Base-by-base conservation (phyloP, 2,329 filamentous ascomycete species). In the Cladosporium sp. region DNA sequence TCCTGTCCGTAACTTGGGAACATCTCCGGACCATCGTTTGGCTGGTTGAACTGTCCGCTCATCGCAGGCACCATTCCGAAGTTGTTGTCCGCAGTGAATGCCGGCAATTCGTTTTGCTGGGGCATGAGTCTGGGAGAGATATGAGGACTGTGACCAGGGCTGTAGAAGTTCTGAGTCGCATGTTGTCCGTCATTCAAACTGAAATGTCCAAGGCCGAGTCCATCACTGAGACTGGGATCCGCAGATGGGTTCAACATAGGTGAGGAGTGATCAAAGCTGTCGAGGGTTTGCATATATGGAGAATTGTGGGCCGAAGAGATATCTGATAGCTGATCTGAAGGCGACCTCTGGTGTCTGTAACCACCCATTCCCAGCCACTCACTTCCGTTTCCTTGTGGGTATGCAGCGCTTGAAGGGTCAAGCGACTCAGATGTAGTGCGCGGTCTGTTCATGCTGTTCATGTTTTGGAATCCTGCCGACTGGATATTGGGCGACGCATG, bases 281-380 rank as follows among this genome's bases (percentile, higher is more conserved):
- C 92, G 60, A 88, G 82, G 64, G 88, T 88, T 25, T 82, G 83
- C 58, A 96, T 75, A 68, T 90, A 91, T 3, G 93, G 93, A 17
- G 93, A 97, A 22, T 87, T 89, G 20, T 89, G 86, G 15, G 87
- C 89, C 17, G 91, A 96, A 2, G 84, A 96, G 5, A 96, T 87
- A 64, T 97, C 93, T 2, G 91, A 96, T 67, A 88, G 91, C 65
- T 77, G 74, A 64, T 97, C 93, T n/a, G 92, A 97, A 1, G 90
- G 89, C 36, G 84, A 86, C 67, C 92, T 85, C 65, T 91, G 83
- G 70, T 97, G 93, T 64, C 90, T 87, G 68, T 96, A 97, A 36
- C 77, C 74, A 64, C 81, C 81, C 68, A 77, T 78, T 34, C 78
- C 77, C 58, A 75, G 73, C 84, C 85, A 88, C 61, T 88, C 84